These are phyloP conservation scores for Termitomyces titanicus DNA, from an alignment of 768 basidiomycete genomes.

Conservation along the genomic window DNA sequence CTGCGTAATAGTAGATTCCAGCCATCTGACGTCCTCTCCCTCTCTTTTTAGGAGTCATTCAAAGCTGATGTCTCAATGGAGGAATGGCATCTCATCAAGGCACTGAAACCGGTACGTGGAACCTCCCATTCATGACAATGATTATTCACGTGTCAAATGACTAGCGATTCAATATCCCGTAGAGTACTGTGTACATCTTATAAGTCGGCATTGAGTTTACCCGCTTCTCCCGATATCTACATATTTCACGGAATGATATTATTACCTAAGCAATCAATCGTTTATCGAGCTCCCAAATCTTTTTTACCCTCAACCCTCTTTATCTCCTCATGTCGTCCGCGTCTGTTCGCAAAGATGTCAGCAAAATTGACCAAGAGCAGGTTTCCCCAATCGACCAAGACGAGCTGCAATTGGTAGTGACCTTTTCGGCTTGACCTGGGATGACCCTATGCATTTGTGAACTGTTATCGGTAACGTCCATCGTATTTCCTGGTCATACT, in stretches of 20 bases:
- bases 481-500: slow-evolving; percentile 54
- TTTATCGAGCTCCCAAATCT: slow-evolving; percentile 1
- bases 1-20: slow-evolving; percentile 2
- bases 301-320: background rate
- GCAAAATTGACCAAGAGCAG: slow-evolving; percentile 23
- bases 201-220: background rate
- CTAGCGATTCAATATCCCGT: slow-evolving; percentile 30
- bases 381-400: slow-evolving; percentile 31
- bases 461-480: slow-evolving; percentile 69
- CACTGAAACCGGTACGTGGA: slow-evolving; percentile 68
- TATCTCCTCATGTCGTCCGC: slow-evolving; percentile 20
- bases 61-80: slow-evolving; percentile 85
- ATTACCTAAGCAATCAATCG: slow-evolving; percentile 8
- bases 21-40: background rate
- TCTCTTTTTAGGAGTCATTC: slow-evolving; percentile 64
- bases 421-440: slow-evolving; percentile 25
- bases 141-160: background rate
- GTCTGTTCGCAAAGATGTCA: slow-evolving; percentile 20
- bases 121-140: background rate
- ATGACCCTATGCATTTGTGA: slow-evolving; percentile 25
- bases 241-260: background rate
- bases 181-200: slow-evolving; percentile 7
- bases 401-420: slow-evolving; percentile 45
- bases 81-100: slow-evolving; percentile 92
- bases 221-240: background rate